Base-by-base conservation (phyloP, 1,284 basidiomycete species). In the Ganoderma boninense region DNA sequence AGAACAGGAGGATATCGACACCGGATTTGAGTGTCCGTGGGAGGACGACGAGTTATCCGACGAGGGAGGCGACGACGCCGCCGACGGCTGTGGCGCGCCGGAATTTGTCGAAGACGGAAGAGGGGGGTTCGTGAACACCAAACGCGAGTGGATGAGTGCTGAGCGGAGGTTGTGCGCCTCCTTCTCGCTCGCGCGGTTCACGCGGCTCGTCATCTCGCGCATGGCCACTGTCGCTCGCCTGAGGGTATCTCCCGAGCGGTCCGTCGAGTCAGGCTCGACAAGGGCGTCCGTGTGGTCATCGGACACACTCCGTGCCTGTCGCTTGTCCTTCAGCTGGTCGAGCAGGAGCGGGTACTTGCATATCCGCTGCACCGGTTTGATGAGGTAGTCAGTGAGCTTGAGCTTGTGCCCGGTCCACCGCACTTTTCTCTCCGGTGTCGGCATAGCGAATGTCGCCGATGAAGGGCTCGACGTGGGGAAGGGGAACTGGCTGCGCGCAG, bases 331-430 rank as follows among this genome's bases (percentile, higher is more conserved):
- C 62, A 98, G 87, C 75, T 94, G 90, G 69, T 92, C 91, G 46
- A 98, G 88, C 16, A 98, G 87, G 56, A 98, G 86, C 11, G 96
- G 95, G 79, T 98, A 98, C 76, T 93, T 95, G 86, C 96, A 97
- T 61, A 97, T 92, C 54, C 95, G 86, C 81, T 97, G 95, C 23
- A 97, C 87, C 7, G 95, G 95, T 79, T 95, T 95, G 82, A 97
- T 97, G 81, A 97, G 85, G 78, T 95, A 94, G 81, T 97, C 95
- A 74, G 89, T 84, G 77, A 94, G 89, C 68, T 85, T 84, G 63
- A 96, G 87, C 61, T 87, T 86, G 11, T 80, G 64, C 14, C 67
- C 68, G 73, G 64, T 74, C 75, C 68, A 75, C 74, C 46, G 71
- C 59, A 43, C 42, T 57, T 71, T 69, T 18, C 73, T 65, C 60